Percentiles rank a stretch among this genome's conserved stretches.
Conservation (phyloP, 768 basidiomycete species). For the Gyrodon lividus region DNA sequence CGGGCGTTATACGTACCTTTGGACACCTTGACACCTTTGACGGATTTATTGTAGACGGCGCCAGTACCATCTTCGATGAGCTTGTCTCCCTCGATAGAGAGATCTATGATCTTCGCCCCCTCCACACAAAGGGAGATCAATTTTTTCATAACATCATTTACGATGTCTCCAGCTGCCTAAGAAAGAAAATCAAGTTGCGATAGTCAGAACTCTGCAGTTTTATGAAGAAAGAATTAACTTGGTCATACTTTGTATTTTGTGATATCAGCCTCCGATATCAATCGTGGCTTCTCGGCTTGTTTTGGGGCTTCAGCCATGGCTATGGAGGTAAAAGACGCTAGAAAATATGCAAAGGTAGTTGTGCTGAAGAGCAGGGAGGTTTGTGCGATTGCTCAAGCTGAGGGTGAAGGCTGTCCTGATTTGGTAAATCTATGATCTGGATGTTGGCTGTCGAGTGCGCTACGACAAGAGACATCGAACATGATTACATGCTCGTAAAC, state of each 20-base stretch:
- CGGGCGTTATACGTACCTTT: slow-evolving; percentile 63
- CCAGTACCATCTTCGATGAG: slow-evolving; percentile 84
- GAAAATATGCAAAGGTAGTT: slow-evolving; percentile 4
- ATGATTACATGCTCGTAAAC: not conserved
- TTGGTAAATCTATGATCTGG: slow-evolving; percentile 17
- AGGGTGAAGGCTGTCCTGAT: slow-evolving; percentile 19
- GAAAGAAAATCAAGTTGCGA: slow-evolving; percentile 11
- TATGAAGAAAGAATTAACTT: slow-evolving; percentile 3
- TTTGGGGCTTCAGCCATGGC: slow-evolving; percentile 59
- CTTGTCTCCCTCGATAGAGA: slow-evolving; percentile 92
- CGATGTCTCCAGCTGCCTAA: slow-evolving; percentile 90
- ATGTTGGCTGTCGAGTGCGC: not conserved
- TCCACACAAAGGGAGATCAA: slow-evolving; percentile 73
- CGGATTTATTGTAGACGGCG: slow-evolving; percentile 84
- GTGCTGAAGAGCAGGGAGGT: slow-evolving; percentile 5
- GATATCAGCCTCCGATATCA: slow-evolving; percentile 69
- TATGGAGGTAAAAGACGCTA: slow-evolving; percentile 3
- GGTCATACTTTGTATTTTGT: slow-evolving; percentile 80
- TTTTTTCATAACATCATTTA: slow-evolving; percentile 80
- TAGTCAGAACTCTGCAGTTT: slow-evolving; percentile 17
- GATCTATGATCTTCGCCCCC: slow-evolving; percentile 85
- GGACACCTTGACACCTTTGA: slow-evolving; percentile 82
- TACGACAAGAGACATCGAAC: no score
- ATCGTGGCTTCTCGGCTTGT: slow-evolving; percentile 49
- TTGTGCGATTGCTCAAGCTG: slow-evolving; percentile 6